Evolutionary conservation across 306 rosid species (phyloP).

Genomic region (Quercus mongolica): DNA sequence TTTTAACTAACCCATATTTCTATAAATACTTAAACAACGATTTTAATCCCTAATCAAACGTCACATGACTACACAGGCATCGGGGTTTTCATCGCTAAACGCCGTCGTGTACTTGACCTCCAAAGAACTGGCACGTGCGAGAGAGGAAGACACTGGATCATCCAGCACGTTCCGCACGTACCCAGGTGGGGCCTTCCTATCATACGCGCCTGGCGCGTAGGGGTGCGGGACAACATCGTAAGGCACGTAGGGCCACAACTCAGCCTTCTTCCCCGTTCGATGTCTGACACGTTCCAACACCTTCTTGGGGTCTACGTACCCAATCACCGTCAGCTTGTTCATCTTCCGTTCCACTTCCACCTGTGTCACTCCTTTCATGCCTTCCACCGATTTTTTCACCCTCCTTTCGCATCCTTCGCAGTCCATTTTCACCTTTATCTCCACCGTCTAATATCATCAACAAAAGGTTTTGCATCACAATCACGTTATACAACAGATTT

Average conservation of each 20-base stretch:
- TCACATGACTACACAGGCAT: conserved; percentile 41
- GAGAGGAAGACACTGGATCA: conserved; percentile 28
- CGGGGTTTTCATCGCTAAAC: conserved; percentile 55
- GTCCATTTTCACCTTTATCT: conserved; percentile 54
- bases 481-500: too few relatives aligned
- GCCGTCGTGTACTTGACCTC: conserved; percentile 45
- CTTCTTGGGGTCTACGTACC: conserved; percentile 36
- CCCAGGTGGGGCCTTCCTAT: conserved; percentile 56
- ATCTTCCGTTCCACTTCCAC: conserved; percentile 42
- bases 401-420: conserved; percentile 45
- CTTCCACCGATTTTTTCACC: conserved; percentile 42
- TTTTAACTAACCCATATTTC: fast-evolving
- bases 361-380: conserved; percentile 45
- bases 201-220: conserved; percentile 40
- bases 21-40: too few relatives aligned
- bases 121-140: conserved; percentile 39
- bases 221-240: conserved; percentile 51
- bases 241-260: conserved; percentile 47
- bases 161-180: conserved; percentile 40
- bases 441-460: conserved; percentile 29
- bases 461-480: too few relatives aligned
- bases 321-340: conserved; percentile 45
- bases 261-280: conserved; percentile 51
- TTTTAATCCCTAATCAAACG: too few relatives aligned
- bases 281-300: conserved; percentile 40